Base-by-base conservation (phyloP, 1,139 yeast genomes). In the Saccharomyces pastorianus region DNA sequence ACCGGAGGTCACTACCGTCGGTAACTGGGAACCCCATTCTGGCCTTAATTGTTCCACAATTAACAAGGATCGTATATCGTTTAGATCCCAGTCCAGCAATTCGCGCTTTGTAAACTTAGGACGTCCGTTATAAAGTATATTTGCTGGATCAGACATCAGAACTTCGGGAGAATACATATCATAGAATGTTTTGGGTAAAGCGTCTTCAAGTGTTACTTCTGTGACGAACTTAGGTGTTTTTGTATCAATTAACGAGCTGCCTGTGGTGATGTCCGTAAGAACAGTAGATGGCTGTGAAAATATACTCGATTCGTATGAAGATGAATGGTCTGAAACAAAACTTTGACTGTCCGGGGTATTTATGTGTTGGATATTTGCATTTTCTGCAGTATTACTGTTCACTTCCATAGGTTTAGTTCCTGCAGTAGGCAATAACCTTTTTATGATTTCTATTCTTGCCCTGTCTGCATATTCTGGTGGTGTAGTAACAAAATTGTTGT, bases 71-170 rank as follows among this genome's bases (percentile, higher is more conserved):
- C 88, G 71, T n/a, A 81, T 70, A 64, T 83, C 88, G 65, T 84
- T 84, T 52, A 82, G 64, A 49, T 76, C 80, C 89, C 89, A 84
- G 65, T 82, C 85, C 41, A 81, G 72, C 47, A 84, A 69, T 14
- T 78, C 80, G 51, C 88, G 71, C 58, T 78, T 79, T 0, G 87
- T 82, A 67, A 82, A 83, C 41, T 68, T 66, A 8, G 88, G 88
- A 44, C 88, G 73, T 3, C 85, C 86, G 55, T 78, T 75, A 11
- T 77, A 71, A 25, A 76, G 66, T 29, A 76, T 59, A 42, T 65
- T 65, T 1, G 64, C 59, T n/a, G 74, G 73, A 53, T 71, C 73
- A 8, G 60, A 54, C 50, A 70, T 66, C 47, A 78, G 68, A 17
- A 79, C 68, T 52, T 80, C 82, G 1, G 81, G 77, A 0, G 82